Base-by-base conservation (phyloP, 108 stramenopile species). In the Cyclotella atomus region DNA sequence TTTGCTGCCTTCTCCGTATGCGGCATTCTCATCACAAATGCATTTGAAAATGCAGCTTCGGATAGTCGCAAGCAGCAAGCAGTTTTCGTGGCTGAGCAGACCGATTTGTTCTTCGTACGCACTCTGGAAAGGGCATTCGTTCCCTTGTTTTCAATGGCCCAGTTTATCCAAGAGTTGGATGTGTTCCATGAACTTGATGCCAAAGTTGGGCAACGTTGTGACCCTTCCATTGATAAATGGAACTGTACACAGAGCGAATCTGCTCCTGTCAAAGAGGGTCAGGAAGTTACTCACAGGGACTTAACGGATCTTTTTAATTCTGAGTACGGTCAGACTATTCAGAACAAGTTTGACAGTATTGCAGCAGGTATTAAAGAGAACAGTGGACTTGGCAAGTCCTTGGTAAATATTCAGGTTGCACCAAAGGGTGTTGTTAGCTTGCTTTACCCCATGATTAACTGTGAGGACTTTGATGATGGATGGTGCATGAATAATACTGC, bases 401-500 rank as follows among this genome's bases (percentile, higher is more conserved):
- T 79, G 21, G 72, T 74, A 2, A 68, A 32, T 44, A 43, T 79
- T 24, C 65, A 73, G 47, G 25, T 79, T n/a, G 77, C 77, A 15
- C 77, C 77, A 0, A 73, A 74, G 50, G 77, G 47, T 24, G 77
- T 79, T 19, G 65, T 74, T 0, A 49, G 61, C 3, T n/a, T 79
- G 53, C 9, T 63, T 3, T 68, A 74, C 17, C 72, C 72, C 1
- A 33, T 79, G 66, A 54, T 71, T 0, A 74, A 79, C 23, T 74
- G 73, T 30, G 77, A 79, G 10, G 77, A 79, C 24, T 74, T 74
- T 33, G 54, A 77, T 15, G 43, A 78, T 35, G 72, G 72, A 15
- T 74, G 65, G 19, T 77, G 72, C 53, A 45, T 79, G 72, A 74
- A 79, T 25, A 79, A 74, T 20, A 79, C 77, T 2, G 65, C 44